phyloP scores from a whole-genome alignment of 352 stramenopile genomes.

The Phytophthora pistaciae region DNA sequence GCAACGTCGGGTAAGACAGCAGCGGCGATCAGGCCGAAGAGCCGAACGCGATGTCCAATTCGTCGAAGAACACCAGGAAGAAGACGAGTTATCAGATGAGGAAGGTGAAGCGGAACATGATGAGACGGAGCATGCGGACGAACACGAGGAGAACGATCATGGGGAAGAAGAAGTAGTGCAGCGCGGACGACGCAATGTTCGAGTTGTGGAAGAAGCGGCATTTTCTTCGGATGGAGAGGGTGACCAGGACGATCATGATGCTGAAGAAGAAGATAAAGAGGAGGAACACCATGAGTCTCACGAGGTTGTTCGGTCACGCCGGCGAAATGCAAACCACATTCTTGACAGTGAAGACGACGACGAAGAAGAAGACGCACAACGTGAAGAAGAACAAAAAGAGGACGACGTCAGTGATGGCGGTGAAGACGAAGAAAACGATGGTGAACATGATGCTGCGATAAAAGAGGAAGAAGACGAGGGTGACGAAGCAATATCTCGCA shows the following conservation, averaged over 20 bases:
- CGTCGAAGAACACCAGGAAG: constrained; percentile 35
- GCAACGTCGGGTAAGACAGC: constrained; percentile 20
- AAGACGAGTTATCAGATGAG: constrained; percentile 23
- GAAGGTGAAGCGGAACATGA: constrained; percentile 17
- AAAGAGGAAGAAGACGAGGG: constrained; percentile 20
- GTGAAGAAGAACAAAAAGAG: constrained; percentile 24
- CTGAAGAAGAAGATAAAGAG: constrained; percentile 14
- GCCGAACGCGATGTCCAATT: constrained; percentile 27
- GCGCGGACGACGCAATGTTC: constrained; percentile 25
- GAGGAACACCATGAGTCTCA: constrained; percentile 10
- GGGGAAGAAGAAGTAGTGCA: constrained; percentile 12
- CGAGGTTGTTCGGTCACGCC: constrained; percentile 25
- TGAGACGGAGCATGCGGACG: constrained; percentile 11
- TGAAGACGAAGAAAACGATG: constrained; percentile 15
- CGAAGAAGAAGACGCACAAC: constrained; percentile 13
- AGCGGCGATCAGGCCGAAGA: constrained; percentile 25
- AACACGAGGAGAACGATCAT: constrained; percentile 26
- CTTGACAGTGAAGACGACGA: constrained; percentile 48
- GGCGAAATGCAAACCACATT: constrained; percentile 46
- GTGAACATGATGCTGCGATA: neutral
- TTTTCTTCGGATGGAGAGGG: constrained; percentile 34
- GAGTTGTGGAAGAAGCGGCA: constrained; percentile 29
- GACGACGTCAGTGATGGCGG: constrained; percentile 9
- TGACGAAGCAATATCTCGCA: constrained; percentile 8
- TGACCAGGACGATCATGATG: constrained; percentile 9